phyloP scores from a whole-genome alignment of 257 asterid genomes.

The Solanum rostratum region DNA sequence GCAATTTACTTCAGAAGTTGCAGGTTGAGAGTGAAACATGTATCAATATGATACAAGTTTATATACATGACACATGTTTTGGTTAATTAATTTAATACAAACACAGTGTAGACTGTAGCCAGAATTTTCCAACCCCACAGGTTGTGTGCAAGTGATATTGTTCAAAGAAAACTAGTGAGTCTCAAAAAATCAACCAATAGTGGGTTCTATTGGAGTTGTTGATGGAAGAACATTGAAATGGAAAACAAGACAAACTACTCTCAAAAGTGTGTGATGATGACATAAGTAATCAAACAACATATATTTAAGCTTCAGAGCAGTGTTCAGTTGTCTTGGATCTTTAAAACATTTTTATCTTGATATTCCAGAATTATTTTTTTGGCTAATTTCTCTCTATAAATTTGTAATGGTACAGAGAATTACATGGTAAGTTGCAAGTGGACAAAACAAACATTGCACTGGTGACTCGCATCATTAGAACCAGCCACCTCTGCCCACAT shows the following conservation, averaged over 20 bases:
- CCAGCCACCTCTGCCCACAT: not conserved
- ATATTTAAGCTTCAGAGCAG: not conserved
- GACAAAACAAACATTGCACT: not conserved
- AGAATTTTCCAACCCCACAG: not conserved
- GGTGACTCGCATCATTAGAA: not conserved
- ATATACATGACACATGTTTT: not conserved
- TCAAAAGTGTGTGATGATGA: not conserved
- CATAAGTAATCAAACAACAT: not conserved
- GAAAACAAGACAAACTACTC: not conserved
- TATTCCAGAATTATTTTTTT: not conserved
- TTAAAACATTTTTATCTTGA: not conserved
- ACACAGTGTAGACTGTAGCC: not conserved
- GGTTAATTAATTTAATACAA: not conserved
- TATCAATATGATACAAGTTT: not conserved
- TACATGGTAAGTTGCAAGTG: not conserved
- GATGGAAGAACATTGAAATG: not conserved
- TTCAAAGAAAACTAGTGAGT: not conserved
- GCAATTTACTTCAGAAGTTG: no score
- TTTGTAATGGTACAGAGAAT: not conserved
- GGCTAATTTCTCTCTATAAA: not conserved
- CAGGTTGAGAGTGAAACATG: no score
- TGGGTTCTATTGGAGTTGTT: not conserved
- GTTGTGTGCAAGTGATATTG: not conserved
- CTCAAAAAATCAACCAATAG: not conserved
- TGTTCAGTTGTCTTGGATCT: not conserved